These are phyloP conservation scores for Madurella fahalii DNA, from an alignment of 2,329 filamentous ascomycete species.

Conservation along the genomic window DNA sequence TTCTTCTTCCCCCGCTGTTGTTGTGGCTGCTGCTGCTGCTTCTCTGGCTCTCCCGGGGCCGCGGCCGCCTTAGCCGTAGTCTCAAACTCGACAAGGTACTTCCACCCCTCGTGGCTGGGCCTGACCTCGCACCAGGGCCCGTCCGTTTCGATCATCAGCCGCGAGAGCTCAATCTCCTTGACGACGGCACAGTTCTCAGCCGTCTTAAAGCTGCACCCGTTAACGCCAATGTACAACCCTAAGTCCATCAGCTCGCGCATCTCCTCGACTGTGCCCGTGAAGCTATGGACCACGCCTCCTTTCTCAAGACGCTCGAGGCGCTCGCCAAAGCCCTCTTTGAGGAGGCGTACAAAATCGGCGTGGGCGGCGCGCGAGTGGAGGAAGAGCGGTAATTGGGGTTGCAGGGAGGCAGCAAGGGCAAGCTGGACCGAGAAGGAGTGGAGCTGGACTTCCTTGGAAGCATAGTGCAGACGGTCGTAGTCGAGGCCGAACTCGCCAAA, in stretches of 20 bases:
- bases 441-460: slow-evolving; percentile 72
- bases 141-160: slow-evolving; percentile 92
- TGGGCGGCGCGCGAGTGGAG: slow-evolving; percentile 87
- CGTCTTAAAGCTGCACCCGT: slow-evolving; percentile 95
- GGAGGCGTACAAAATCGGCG: slow-evolving; percentile 71
- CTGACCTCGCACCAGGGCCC: slow-evolving; percentile 97
- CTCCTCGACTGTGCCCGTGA: slow-evolving; percentile 83
- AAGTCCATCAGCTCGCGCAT: slow-evolving; percentile 75
- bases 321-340: slow-evolving; percentile 56
- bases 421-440: slow-evolving; percentile 84
- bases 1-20: slow-evolving; percentile 40
- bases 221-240: slow-evolving; percentile 88
- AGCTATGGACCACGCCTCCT: slow-evolving; percentile 86
- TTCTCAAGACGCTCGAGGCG: slow-evolving; percentile 63
- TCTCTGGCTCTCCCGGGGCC: slow-evolving; percentile 10
- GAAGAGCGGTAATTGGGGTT: slow-evolving; percentile 80
- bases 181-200: slow-evolving; percentile 86
- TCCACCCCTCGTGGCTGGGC: slow-evolving; percentile 79
- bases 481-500: slow-evolving; percentile 96
- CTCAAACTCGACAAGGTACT: slow-evolving; percentile 53
- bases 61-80: slow-evolving; percentile 9
- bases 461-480: slow-evolving; percentile 86
- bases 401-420: slow-evolving; percentile 63
- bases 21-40: slow-evolving; percentile 35
- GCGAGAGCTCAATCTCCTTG: slow-evolving; percentile 68